Base-by-base conservation (phyloP, 139 green algal genomes). In the Ulvella scutata region DNA sequence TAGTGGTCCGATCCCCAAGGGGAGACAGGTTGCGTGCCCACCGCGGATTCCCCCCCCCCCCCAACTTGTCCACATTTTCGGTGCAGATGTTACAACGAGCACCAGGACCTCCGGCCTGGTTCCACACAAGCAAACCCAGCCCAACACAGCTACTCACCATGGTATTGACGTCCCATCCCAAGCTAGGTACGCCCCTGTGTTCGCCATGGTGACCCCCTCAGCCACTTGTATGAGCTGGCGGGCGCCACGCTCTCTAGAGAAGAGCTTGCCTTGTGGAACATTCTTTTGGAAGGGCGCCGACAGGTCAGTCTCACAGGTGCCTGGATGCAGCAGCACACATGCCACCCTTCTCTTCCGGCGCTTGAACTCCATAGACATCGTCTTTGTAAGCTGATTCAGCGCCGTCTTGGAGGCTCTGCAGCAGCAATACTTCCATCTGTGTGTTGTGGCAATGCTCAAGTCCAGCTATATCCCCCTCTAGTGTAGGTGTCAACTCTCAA, bases 351-450 rank as follows among this genome's bases (percentile, higher is more conserved):
- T 61, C 73, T 82, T 84, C 73, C 84, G 84, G 4, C 88, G 76
- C 10, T 62, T 75, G 62, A 92, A 84, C 78, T 95, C 90, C 29
- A 95, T 40, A 2, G 79, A 43, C 78, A 88, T 79, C n/a, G 75
- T 88, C 72, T 89, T 89, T 35, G 79, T 90, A 38, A 95, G 79
- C 79, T 94, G 88, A 74, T 97, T 97, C 37, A 96, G 83, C 0
- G 90, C 91, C 2, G 86, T 78, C 78, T 97, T 92, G 74, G 73
- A 84, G 2, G 83, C 80, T 3, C 85, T 75, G 67, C 62, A 82
- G 17, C 29, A 6, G 20, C n/a, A 75, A 43, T 59, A 59, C 37
- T 29, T 75, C 39, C 34, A 3, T 4, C 34, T 36, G 34, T 28
- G 34, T 4, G 44, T 20, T 17, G 43, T 17, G 43, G 17, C 17